Evolutionary conservation across 2,329 filamentous ascomycete species (phyloP), one percentile per base, ranked within the genome.

Genomic region (Atkinsonella hypoxylon): DNA sequence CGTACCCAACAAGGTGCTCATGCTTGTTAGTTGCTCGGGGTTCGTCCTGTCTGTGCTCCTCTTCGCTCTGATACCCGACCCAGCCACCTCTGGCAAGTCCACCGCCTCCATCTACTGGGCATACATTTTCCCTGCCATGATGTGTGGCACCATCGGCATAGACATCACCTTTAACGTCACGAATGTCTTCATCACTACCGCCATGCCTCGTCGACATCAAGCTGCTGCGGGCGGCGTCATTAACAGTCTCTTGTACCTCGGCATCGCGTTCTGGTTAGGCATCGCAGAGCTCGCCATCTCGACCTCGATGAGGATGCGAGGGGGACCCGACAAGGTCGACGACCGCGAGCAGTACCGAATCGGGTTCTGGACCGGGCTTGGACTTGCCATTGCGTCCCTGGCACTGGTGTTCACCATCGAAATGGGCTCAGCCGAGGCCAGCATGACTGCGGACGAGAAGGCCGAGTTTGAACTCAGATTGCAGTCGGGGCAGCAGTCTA

Each of bases 111-210:
- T 65, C 32, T 85, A 85, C 70, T 91, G 86, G 87, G 77, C 82
- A 0, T 89, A 78, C 59, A 73, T 87, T 20, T 88, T 90, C 59
- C 83, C 85, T 0, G 70, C 79, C 49, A 85, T 85, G 81, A 63
- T 84, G 3, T 79, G 81, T 55, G 76, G 75, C 12, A 90, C 86
- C 0, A 71, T 89, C 34, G 85, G 83, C 17, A 81, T 89, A 53
- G 87, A 91, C 59, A 80, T 89, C 50, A 81, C 80, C 7, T 89
- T 83, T 67, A 88, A 84, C 60, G 77, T 89, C 1, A 78, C 82
- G 17, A 89, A 85, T 59, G 77, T 90, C 53, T 90, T 87, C 65
- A 85, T 89, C 62, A 89, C 85, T 0, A 89, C 85, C 0, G 78
- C 77, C 13, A 70, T 89, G 55, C 83, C 85, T 0, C 71, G 72